Evolutionary conservation across 192 early-diverging fungal species (phyloP).

Genomic region (Podila verticillata): DNA sequence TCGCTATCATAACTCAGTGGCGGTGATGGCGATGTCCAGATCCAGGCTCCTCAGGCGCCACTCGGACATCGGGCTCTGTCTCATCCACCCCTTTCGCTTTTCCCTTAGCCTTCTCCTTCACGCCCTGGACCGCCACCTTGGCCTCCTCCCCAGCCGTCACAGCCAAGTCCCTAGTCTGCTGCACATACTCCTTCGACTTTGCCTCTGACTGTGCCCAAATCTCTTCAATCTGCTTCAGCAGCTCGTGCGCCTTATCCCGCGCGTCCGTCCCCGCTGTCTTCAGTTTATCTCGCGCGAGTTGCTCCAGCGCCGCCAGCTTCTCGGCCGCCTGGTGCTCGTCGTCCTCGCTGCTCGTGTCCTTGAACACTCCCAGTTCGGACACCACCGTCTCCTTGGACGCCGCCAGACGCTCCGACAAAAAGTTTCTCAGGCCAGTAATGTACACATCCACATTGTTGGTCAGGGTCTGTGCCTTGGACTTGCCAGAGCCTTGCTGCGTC

Average conservation of each 20-base stretch:
- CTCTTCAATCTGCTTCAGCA: constrained; percentile 34
- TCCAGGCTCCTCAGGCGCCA: constrained; percentile 41
- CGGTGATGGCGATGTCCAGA: constrained; percentile 46
- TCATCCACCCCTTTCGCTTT: not conserved
- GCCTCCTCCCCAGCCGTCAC: constrained; percentile 13
- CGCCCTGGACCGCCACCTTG: not conserved
- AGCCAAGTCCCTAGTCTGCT: constrained; percentile 7
- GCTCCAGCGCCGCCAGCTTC: constrained; percentile 30
- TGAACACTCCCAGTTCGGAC: constrained; percentile 34
- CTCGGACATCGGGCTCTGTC: constrained; percentile 20
- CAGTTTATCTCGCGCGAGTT: constrained; percentile 11
- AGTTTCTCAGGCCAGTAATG: constrained; percentile 20
- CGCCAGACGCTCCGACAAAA: constrained; percentile 31
- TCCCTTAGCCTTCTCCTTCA: not conserved
- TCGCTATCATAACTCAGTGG: not conserved
- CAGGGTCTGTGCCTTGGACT: constrained; percentile 25
- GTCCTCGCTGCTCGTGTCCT: constrained; percentile 28
- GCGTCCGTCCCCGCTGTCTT: constrained; percentile 19
- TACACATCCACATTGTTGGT: constrained; percentile 40
- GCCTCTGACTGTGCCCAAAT: constrained; percentile 29
- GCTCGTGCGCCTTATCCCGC: constrained; percentile 14
- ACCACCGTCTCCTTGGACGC: constrained; percentile 38
- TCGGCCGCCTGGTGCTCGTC: constrained; percentile 17
- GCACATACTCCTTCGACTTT: constrained; percentile 20
- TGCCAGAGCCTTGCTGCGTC: constrained; percentile 12